A percentile compares a stretch with the other conserved stretches of the same genome.
Evolutionary conservation across 139 green algal species (phyloP).

Genomic region (Micractinium sp.): DNA sequence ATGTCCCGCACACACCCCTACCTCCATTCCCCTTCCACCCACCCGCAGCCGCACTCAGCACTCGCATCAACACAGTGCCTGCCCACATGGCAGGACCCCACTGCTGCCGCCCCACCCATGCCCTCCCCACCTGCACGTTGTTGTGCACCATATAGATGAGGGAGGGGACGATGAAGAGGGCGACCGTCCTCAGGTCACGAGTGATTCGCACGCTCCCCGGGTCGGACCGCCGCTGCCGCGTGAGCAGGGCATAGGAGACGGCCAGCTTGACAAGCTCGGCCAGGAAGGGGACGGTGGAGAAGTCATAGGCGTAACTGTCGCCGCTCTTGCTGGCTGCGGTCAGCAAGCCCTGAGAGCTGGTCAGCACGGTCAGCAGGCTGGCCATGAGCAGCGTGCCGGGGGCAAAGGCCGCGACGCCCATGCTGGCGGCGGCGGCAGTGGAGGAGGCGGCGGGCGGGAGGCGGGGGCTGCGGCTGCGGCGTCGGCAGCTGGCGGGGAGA

Average conservation of each 20-base stretch:
- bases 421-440: neutral
- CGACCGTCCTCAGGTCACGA: constrained; percentile 17
- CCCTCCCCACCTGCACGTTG: constrained; percentile 57
- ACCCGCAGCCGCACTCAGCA: neutral
- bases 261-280: constrained; percentile 63
- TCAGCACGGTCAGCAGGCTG: constrained; percentile 51
- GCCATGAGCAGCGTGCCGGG: constrained; percentile 50
- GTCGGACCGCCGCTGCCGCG: constrained; percentile 22
- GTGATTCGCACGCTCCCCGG: constrained; percentile 41
- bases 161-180: constrained; percentile 66
- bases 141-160: constrained; percentile 77
- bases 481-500: neutral
- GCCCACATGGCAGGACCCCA: too few species aligned
- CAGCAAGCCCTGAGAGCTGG: constrained; percentile 61
- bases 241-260: constrained; percentile 49
- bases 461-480: neutral
- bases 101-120: neutral
- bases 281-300: constrained; percentile 67
- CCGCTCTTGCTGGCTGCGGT: constrained; percentile 51
- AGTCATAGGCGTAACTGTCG: constrained; percentile 65
- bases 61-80: neutral
- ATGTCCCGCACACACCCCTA: neutral
- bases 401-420: constrained; percentile 10
- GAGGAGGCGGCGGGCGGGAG: neutral
- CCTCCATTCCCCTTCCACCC: too few species aligned